Evolutionary conservation across 148 eudicot species (phyloP), one percentile per base, ranked within the genome.

Genomic region (Camellia sinensis): DNA sequence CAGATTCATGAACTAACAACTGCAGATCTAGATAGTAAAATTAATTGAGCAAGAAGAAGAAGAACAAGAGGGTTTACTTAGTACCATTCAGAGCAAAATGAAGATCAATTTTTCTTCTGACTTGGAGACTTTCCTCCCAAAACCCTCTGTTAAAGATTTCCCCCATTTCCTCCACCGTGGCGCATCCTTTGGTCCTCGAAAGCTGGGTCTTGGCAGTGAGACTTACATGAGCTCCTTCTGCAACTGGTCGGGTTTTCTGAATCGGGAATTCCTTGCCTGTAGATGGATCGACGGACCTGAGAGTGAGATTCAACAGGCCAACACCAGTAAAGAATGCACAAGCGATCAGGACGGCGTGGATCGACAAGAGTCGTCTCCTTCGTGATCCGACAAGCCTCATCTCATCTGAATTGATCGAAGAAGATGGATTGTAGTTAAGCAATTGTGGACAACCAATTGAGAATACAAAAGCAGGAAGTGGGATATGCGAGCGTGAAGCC

Each of bases 111-210:
- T 89, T 80, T 61, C 79, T 80, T 71, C 93, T 77, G 11, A 86
- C 89, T 57, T 91, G 82, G 11, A 90, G 80, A 60, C 85, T 87
- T 70, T 89, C 91, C 70, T 86, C 87, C 89, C 78, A 52, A 78
- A 85, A 83, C 46, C 85, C 85, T 68, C 79, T 70, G 22, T 79
- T 70, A 77, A 86, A 93, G 50, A 61, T 81, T 40, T 82, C 81
- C 0, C 98, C 98, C 98, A 94, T 94, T 73, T 92, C 87, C 67
- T 94, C 97, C 70, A 92, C 98, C 50, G 91, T 87, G 9, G 94
- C 98, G 81, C 98, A 94, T 46, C 66, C 78, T 77, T 74, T 79
- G 17, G 44, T 53, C 17, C 12, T 66, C 11, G 78, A 12, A 22
- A 54, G 71, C 46, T 67, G 76, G 2, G 54, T 53, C 59, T 12